These are phyloP conservation scores for Ceratocystis ficicola DNA, from an alignment of 2,329 filamentous ascomycete species.

Conservation along the genomic window DNA sequence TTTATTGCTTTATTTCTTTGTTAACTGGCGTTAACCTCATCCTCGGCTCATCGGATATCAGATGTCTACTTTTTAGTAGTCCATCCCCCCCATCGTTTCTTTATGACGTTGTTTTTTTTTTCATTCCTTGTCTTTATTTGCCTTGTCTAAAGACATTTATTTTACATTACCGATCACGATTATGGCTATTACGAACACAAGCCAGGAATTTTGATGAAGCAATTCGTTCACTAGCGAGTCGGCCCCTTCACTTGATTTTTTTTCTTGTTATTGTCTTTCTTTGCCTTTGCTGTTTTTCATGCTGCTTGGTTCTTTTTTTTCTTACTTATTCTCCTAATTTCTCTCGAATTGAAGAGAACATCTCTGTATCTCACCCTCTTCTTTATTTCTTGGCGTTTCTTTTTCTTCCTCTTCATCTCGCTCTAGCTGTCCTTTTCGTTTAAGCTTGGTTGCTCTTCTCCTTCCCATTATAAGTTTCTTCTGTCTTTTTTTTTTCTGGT, in stretches of 20 bases:
- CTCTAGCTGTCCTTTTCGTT: neutral
- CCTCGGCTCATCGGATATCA: neutral
- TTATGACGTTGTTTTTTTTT: neutral
- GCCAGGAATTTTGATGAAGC: neutral
- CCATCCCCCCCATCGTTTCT: neutral
- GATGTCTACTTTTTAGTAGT: constrained; percentile 6
- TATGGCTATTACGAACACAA: neutral
- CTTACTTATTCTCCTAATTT: constrained; percentile 6
- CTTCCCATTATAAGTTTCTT: neutral
- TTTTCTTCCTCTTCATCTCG: neutral
- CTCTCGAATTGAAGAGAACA: neutral
- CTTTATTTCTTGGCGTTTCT: constrained; percentile 1
- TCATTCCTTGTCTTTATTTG: neutral
- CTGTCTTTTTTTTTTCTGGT: neutral
- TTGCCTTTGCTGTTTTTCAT: constrained; percentile 20
- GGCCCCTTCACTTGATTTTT: constrained; percentile 4
- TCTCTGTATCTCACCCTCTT: constrained; percentile 2
- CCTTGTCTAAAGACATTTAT: neutral
- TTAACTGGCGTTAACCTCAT: neutral
- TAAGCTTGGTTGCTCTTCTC: neutral
- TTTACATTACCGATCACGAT: neutral
- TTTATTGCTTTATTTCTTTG: neutral
- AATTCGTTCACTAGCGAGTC: neutral
- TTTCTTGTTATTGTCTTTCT: constrained; percentile 23
- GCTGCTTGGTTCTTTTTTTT: constrained; percentile 14